Evolutionary conservation across 192 early-diverging fungal genomes (phyloP), one percentile per base, ranked within the genome.

Genomic region (Linnemannia elongata): DNA sequence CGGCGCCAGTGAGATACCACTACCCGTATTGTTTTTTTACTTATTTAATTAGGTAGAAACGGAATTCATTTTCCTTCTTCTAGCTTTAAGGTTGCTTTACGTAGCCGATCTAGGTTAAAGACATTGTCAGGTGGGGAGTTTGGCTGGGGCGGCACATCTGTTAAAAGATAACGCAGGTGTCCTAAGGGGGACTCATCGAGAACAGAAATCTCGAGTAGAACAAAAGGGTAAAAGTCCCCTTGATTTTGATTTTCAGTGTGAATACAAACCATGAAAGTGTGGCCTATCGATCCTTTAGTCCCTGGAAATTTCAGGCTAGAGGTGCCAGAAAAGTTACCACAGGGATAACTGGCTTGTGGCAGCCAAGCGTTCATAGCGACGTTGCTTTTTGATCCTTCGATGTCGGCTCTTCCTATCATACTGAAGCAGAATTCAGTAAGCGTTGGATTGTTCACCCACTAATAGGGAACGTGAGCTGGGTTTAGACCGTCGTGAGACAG

Each of bases 401-500:
- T 55, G 54, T 55, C 54, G 54, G 54, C 54, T 94, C 94, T 94
- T 95, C 93, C 92, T 95, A 95, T 94, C 93, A 95, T 95, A 91
- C 88, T 90, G 94, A 95, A 93, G 94, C 94, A 95, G 92, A 94
- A 94, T 93, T 94, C 93, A 90, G 90, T 92, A 94, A 95, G 94
- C 92, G 94, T 94, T 92, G 93, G 93, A 95, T 95, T 95, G 94
- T 94, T 95, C 94, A 95, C 94, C 93, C 94, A 93, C 94, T 92
- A 93, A 95, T 94, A 95, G 94, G 94, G 94, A 95, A 96, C 94
- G 94, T 95, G 95, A 95, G 94, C 95, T 94, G 94, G 94, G 94
- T 95, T 96, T 96, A 96, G 95, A 96, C 94, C 92, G 94, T 96
- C 94, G 95, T 96, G 95, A 96, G 95, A 96, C 93, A 96, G 95